Base-by-base conservation (phyloP, 1,139 yeast genomes). In the Diutina siamensis region DNA sequence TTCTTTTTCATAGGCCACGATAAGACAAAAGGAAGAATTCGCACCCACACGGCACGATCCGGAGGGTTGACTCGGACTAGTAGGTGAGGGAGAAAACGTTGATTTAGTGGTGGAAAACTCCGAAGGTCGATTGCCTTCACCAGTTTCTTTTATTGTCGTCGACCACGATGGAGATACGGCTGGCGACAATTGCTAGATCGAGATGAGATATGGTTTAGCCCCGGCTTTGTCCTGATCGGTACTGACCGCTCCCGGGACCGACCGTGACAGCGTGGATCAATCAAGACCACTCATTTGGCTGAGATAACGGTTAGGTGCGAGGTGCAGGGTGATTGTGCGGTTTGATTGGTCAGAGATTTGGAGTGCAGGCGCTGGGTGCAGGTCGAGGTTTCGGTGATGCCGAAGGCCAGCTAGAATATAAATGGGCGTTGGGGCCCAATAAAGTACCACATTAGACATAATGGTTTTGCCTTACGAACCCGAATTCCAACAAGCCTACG, bases 401-500 rank as follows among this genome's bases (percentile, higher is more conserved):
- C 35, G 44, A 20, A 40, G 17, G 21, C 12, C 27, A 19, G 17
- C 35, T 17, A 18, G 13, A 20, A 13, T 28, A 19, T 19, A 28
- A 12, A 40, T 28, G 15, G 13, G 33, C 35, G 9, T 10, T 12
- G 20, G n/a, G 9, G 10, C 28, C 28, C 19, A 4, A 8, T 33
- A 21, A 25, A 32, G 32, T 28, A 18, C 41, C 19, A 27, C 2
- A 7, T n/a, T n/a, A 35, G 19, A 21, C 45, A 48, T 40, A 46
- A 52, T 52, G 54, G 54, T 52, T 44, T 50, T 51, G 51, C 44
- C 44, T 13, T 21, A 52, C 72, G 97, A 89, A 76, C 97, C 97
- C 58, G 97, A 92, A 82, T 92, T 89, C 73, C 89, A 88, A 72
- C 98, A 92, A 78, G 98, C 98, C 59, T 87, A 83, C 80, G 77